Percentiles rank a stretch among this genome's conserved stretches.
Conservation (phyloP, 2,329 filamentous ascomycete species). For the Thelonectria discophora region DNA sequence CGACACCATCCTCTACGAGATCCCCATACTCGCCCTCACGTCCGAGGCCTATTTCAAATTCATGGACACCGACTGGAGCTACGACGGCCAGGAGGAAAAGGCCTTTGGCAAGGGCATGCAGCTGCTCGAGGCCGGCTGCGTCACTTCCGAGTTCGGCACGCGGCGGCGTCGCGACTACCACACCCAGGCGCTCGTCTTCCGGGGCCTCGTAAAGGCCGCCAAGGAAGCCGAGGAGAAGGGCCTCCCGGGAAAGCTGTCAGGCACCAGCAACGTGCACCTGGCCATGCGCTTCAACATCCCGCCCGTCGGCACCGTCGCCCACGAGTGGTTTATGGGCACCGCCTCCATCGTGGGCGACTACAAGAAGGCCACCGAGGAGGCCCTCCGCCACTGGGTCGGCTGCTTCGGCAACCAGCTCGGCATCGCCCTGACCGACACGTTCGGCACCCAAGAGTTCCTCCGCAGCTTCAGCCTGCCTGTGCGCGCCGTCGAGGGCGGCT, state of each 20-base stretch:
- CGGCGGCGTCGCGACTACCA: slow-evolving; percentile 90
- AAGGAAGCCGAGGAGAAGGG: slow-evolving; percentile 73
- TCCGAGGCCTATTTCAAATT: slow-evolving; percentile 99
- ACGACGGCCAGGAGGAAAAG: slow-evolving; percentile 85
- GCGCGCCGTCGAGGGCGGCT: slow-evolving; percentile 54
- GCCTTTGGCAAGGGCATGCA: slow-evolving; percentile 82
- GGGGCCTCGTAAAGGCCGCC: slow-evolving; percentile 81
- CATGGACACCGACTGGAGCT: slow-evolving; percentile 91
- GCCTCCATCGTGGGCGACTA: slow-evolving; percentile 92
- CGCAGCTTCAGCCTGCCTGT: slow-evolving; percentile 79
- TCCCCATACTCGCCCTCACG: slow-evolving; percentile 88
- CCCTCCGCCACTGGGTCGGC: slow-evolving; percentile 86
- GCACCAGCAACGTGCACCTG: slow-evolving; percentile 96
- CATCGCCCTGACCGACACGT: slow-evolving; percentile 95
- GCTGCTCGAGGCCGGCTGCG: slow-evolving; percentile 83
- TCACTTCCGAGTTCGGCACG: slow-evolving; percentile 94
- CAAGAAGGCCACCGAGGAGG: slow-evolving; percentile 81
- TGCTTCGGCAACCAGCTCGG: slow-evolving; percentile 88
- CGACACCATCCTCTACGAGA: slow-evolving; percentile 97
- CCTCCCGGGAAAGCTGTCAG: slow-evolving; percentile 77
- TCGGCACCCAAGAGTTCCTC: slow-evolving; percentile 90
- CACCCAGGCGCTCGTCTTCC: slow-evolving; percentile 91
- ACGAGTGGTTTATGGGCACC: slow-evolving; percentile 99
- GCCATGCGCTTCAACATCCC: slow-evolving; percentile 90
- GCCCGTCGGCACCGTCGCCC: slow-evolving; percentile 88